These are phyloP conservation scores for Globisporangium apiculatum DNA, from an alignment of 352 stramenopile species.

Conservation along the genomic window DNA sequence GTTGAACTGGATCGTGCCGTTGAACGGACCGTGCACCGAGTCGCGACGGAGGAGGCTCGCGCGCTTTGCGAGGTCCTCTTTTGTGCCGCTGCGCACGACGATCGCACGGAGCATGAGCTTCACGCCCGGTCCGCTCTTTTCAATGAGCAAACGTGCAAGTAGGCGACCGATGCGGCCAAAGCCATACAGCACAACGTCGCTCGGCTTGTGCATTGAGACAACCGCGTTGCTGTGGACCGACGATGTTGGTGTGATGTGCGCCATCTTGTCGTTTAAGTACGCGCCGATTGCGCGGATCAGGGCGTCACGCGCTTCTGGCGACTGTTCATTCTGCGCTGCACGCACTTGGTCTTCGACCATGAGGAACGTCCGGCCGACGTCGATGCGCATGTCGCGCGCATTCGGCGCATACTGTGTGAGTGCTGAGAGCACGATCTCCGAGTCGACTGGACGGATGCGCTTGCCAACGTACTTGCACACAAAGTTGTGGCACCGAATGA, in stretches of 20 bases:
- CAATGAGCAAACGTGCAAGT: constrained; percentile 68
- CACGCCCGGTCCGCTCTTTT: constrained; percentile 77
- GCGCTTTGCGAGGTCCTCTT: constrained; percentile 78
- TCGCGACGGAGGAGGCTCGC: constrained; percentile 79
- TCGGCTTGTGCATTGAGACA: constrained; percentile 47
- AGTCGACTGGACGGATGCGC: constrained; percentile 63
- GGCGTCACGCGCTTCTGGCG: constrained; percentile 27
- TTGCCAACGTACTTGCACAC: constrained; percentile 85
- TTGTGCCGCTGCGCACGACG: constrained; percentile 79
- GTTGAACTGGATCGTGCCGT: constrained; percentile 79
- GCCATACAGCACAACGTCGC: constrained; percentile 81
- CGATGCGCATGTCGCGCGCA: constrained; percentile 64
- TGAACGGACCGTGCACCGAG: constrained; percentile 82
- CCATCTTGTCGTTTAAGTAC: constrained; percentile 56
- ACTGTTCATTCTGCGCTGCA: constrained; percentile 29
- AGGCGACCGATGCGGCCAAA: constrained; percentile 86
- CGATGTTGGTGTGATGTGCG: constrained; percentile 20
- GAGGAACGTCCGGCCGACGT: constrained; percentile 69
- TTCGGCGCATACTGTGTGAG: constrained; percentile 50
- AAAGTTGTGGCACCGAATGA: constrained; percentile 79
- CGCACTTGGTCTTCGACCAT: constrained; percentile 53
- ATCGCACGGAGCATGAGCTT: constrained; percentile 88
- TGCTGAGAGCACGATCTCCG: constrained; percentile 62
- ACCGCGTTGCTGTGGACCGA: constrained; percentile 5
- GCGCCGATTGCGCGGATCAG: constrained; percentile 44